Base-by-base conservation (phyloP, 176 grass and related monocot species). In the Calamus simplicifolius region DNA sequence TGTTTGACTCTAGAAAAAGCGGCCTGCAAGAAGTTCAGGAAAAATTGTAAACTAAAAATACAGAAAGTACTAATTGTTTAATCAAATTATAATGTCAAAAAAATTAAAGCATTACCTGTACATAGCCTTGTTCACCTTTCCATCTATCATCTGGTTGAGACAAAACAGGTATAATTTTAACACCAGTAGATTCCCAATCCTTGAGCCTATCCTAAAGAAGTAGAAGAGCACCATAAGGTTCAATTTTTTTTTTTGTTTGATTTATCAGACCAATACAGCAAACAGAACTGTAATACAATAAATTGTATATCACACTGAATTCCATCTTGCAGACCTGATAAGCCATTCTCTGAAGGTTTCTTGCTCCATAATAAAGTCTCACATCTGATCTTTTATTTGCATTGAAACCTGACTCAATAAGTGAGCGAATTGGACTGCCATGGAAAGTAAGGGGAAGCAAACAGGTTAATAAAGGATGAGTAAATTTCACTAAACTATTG, bases 291-390 rank as follows among this genome's bases (percentile, higher is more conserved):
- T 43, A 43, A 43, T 43, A 43, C 35, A 43, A 13, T 43, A 13
- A 38, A 43, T 43, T 43, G 35, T 43, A 43, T 12, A 12, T 7
- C 10, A 43, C 12, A 43, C 21, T 43, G 35, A 49, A 18, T 12
- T 13, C n/a, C 54, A 5, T 28, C 56, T 29, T 16, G 23, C 16
- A 27, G 27, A 83, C 80, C 80, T 78, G 74, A 73, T 83, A 83
- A 31, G 92, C 81, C 92, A 91, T 91, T 17, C 66, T 82, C 30
- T 85, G 64, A 26, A 97, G 78, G 67, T 71, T 97, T 60, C 80
- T 97, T 26, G 75, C 78, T 8, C 92, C 92, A 25, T 91, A 97
- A 68, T 97, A 97, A 82, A 97, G 87, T 59, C 92, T 81, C 78
- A 97, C 82, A 27, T 97, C 75, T 19, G 78, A 69, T 66, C 85